Conservation (phyloP, 768 basidiomycete genomes). For the Lactarius trivialis region DNA sequence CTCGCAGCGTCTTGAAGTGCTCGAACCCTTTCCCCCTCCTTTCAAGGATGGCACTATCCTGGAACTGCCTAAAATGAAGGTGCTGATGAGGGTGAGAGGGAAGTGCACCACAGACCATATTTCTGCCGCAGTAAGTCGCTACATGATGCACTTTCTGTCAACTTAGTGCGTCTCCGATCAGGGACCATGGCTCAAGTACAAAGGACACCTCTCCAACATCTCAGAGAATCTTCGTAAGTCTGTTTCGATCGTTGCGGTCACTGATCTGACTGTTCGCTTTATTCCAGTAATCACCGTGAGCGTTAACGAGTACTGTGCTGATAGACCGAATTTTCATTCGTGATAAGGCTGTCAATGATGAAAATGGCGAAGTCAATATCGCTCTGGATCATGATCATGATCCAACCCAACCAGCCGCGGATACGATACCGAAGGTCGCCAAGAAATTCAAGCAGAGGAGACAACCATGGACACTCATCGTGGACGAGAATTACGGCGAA, state of each 20-base stretch:
- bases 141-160: not conserved
- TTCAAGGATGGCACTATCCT: slow-evolving; percentile 52
- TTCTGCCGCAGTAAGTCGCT: slow-evolving; percentile 70
- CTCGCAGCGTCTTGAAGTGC: slow-evolving; percentile 79
- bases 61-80: slow-evolving; percentile 78
- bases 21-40: slow-evolving; percentile 79
- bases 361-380: slow-evolving; percentile 87
- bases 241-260: not conserved
- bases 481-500: slow-evolving; percentile 97
- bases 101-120: slow-evolving; percentile 99
- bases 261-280: not conserved
- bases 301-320: not conserved
- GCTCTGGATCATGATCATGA: slow-evolving; percentile 72
- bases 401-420: slow-evolving; percentile 39
- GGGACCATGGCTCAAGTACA: slow-evolving; percentile 99
- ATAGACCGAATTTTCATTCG: slow-evolving; percentile 12
- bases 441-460: slow-evolving; percentile 78
- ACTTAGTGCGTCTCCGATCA: slow-evolving; percentile 27
- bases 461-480: slow-evolving; percentile 90
- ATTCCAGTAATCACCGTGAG: slow-evolving; percentile 72
- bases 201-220: slow-evolving; percentile 93
- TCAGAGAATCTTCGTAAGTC: slow-evolving; percentile 87
- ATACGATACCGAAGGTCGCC: slow-evolving; percentile 86
- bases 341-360: slow-evolving; percentile 81
- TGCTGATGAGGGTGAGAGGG: slow-evolving; percentile 88